A percentile compares a stretch with the other conserved stretches of the same genome.
These are phyloP conservation scores for Clathrus columnatus DNA, from an alignment of 768 basidiomycete species.

Conservation along the genomic window DNA sequence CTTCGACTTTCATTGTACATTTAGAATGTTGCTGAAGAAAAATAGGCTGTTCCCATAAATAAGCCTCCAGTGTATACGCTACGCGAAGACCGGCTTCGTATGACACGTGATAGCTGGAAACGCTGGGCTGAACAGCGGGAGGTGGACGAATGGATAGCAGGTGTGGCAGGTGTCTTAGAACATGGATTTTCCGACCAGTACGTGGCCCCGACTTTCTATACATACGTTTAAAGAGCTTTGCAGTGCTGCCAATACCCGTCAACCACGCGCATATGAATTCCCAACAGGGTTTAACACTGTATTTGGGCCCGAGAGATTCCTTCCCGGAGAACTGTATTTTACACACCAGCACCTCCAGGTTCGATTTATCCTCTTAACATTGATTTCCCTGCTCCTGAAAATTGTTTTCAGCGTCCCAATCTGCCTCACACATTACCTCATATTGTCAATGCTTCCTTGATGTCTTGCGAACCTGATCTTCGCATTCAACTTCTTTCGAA, in stretches of 20 bases:
- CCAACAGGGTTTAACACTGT: slow-evolving; percentile 84
- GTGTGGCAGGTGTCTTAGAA: slow-evolving; percentile 76
- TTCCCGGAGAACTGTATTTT: slow-evolving; percentile 86
- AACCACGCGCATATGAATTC: slow-evolving; percentile 79
- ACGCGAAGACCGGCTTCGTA: slow-evolving; percentile 62
- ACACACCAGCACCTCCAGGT: slow-evolving; percentile 29
- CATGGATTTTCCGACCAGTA: slow-evolving; percentile 90
- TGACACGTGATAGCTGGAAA: slow-evolving; percentile 77
- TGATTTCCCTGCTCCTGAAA: background rate
- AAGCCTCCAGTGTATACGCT: slow-evolving; percentile 57
- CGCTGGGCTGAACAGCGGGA: slow-evolving; percentile 72
- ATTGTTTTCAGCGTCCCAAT: slow-evolving; percentile 38
- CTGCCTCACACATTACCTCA: slow-evolving; percentile 69
- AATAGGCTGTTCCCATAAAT: slow-evolving; percentile 63
- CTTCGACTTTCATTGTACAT: slow-evolving; percentile 11
- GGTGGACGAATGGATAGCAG: slow-evolving; percentile 92
- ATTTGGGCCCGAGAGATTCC: slow-evolving; percentile 75
- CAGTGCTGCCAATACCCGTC: slow-evolving; percentile 51
- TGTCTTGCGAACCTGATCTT: slow-evolving; percentile 84
- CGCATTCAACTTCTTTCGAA: slow-evolving; percentile 86
- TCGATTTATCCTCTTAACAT: slow-evolving; percentile 4
- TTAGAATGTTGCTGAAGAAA: background rate
- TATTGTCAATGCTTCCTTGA: slow-evolving; percentile 69
- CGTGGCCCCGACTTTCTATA: background rate
- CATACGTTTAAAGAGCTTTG: background rate